Conservation (phyloP, 768 basidiomycete genomes). For the Auricularia sp. region DNA sequence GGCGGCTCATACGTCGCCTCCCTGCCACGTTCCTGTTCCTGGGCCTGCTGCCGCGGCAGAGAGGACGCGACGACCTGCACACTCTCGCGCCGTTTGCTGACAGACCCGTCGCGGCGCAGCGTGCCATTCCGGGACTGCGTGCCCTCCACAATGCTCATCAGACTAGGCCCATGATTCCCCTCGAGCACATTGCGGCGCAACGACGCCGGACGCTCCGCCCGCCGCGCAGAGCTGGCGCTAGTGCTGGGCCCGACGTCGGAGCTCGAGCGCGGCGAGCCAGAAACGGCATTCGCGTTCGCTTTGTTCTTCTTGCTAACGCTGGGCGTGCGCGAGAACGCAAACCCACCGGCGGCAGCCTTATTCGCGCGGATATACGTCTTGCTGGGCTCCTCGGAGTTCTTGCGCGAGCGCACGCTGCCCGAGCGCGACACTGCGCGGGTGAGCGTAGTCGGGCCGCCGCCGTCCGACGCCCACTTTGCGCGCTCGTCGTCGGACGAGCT, state of each 20-base stretch:
- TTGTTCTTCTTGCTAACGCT: background rate
- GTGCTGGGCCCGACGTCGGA: background rate
- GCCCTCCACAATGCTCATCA: slow-evolving; percentile 64
- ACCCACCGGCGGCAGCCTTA: background rate
- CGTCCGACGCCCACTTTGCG: background rate
- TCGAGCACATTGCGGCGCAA: background rate
- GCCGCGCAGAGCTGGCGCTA: background rate
- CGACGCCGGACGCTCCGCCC: background rate
- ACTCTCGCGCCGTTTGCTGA: slow-evolving; percentile 14
- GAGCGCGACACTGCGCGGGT: background rate
- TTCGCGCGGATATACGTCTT: background rate
- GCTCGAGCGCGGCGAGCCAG: slow-evolving; percentile 28
- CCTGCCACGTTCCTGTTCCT: background rate
- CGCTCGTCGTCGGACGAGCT: background rate
- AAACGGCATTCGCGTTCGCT: slow-evolving; percentile 11
- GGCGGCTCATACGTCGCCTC: background rate
- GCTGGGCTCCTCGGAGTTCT: background rate
- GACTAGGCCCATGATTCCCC: slow-evolving; percentile 22
- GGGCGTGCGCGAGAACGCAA: background rate
- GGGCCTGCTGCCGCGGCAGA: slow-evolving; percentile 19
- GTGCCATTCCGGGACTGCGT: slow-evolving; percentile 30
- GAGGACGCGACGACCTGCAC: slow-evolving; percentile 39
- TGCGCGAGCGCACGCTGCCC: background rate
- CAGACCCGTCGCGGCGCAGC: slow-evolving; percentile 13
- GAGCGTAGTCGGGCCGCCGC: background rate